Evolutionary conservation across 352 stramenopile genomes (phyloP).

Genomic region (Phytophthora tubulina): DNA sequence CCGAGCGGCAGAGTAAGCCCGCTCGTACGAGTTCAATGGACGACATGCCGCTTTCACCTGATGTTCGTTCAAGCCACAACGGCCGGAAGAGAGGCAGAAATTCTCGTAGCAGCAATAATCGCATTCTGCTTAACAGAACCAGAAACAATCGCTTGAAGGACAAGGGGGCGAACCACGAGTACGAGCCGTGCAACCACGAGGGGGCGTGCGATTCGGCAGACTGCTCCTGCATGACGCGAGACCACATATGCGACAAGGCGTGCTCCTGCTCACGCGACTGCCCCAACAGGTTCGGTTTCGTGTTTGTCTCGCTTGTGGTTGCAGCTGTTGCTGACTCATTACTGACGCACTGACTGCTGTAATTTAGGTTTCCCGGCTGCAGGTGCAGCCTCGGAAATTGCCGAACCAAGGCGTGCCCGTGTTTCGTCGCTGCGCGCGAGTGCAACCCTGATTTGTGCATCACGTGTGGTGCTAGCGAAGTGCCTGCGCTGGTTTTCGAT

Average conservation of each 20-base stretch:
- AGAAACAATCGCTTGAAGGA: conserved; percentile 75
- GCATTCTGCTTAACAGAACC: conserved; percentile 68
- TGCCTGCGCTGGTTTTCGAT: conserved; percentile 51
- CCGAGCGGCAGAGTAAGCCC: conserved; percentile 46
- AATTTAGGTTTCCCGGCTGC: conserved; percentile 58
- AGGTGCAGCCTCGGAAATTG: conserved; percentile 68
- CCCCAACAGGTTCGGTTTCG: conserved; percentile 61
- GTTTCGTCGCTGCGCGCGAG: conserved; percentile 66
- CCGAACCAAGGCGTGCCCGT: conserved; percentile 69
- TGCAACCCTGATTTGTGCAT: conserved; percentile 69
- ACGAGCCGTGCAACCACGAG: conserved; percentile 84
- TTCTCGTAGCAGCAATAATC: conserved; percentile 64
- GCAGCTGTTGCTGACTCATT: conserved; percentile 12
- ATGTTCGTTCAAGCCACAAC: conserved; percentile 48
- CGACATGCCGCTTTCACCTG: conserved; percentile 47
- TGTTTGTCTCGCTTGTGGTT: neutral
- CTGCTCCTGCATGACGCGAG: conserved; percentile 81
- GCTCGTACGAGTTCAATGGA: conserved; percentile 39
- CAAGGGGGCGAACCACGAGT: conserved; percentile 72
- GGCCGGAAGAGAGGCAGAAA: conserved; percentile 54
- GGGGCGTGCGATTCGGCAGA: conserved; percentile 57
- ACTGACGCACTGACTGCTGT: neutral
- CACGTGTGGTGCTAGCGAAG: conserved; percentile 71
- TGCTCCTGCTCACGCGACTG: conserved; percentile 86
- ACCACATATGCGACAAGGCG: conserved; percentile 86